A percentile compares a stretch with the other conserved stretches of the same genome.
phyloP scores from a whole-genome alignment of 2,329 filamentous ascomycete genomes.

The Fusarium palustre region DNA sequence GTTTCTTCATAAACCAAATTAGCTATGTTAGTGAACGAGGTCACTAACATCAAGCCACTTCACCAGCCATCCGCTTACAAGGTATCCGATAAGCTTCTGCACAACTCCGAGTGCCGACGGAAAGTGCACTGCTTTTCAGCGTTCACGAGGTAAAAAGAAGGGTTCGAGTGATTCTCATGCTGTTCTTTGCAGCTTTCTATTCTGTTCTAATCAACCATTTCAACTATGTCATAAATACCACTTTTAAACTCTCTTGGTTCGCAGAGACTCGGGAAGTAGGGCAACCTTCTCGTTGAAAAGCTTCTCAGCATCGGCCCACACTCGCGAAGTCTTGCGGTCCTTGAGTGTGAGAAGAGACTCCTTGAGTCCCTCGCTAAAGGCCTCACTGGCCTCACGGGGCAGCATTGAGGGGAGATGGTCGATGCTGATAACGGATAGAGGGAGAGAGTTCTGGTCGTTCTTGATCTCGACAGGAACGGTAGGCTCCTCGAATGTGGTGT shows the following conservation, averaged over 20 bases:
- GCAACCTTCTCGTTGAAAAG: slow-evolving; percentile 84
- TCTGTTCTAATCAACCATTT: slow-evolving; percentile 26
- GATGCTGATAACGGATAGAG: slow-evolving; percentile 85
- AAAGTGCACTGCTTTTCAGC: neutral
- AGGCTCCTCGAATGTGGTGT: slow-evolving; percentile 90
- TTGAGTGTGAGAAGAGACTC: slow-evolving; percentile 83
- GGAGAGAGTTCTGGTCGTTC: slow-evolving; percentile 62
- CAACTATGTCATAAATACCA: slow-evolving; percentile 10
- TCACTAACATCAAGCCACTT: neutral
- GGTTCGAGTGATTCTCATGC: neutral
- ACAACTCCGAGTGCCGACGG: neutral
- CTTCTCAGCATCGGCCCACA: slow-evolving; percentile 89
- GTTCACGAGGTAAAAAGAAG: neutral
- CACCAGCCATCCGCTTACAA: neutral
- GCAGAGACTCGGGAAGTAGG: slow-evolving; percentile 40
- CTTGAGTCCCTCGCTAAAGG: slow-evolving; percentile 82
- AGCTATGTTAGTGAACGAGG: neutral
- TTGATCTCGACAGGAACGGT: slow-evolving; percentile 78
- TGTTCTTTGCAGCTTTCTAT: slow-evolving; percentile 26
- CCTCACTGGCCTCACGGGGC: slow-evolving; percentile 87
- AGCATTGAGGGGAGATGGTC: slow-evolving; percentile 87
- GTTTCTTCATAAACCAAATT: neutral
- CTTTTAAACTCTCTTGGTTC: slow-evolving; percentile 42
- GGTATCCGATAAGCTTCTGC: neutral
- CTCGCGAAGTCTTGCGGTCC: slow-evolving; percentile 75